phyloP scores from a whole-genome alignment of 495 filamentous ascomycete species.

The Acidiella bohemica region DNA sequence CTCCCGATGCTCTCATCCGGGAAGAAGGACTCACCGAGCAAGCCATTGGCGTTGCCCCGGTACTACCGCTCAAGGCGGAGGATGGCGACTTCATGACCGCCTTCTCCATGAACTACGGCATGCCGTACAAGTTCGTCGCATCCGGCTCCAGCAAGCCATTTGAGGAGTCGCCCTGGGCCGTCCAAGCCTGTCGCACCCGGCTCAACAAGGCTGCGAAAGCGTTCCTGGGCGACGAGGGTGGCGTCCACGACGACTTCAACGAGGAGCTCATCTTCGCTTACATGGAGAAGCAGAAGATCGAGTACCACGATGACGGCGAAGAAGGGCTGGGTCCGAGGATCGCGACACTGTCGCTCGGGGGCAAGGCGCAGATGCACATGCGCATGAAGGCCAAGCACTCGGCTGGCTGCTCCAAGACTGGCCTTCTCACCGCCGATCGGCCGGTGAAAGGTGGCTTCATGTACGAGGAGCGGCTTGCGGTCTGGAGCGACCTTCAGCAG shows the following conservation, averaged over 20 bases:
- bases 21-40: not conserved
- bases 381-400: constrained; percentile 50
- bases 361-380: constrained; percentile 51
- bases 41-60: not conserved
- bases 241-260: constrained; percentile 43
- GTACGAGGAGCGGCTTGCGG: constrained; percentile 26
- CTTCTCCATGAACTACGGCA: constrained; percentile 41
- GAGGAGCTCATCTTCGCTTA: constrained; percentile 67
- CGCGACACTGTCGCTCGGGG: constrained; percentile 61
- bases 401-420: constrained; percentile 28
- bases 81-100: constrained; percentile 17
- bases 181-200: constrained; percentile 45
- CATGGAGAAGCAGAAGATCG: constrained; percentile 40
- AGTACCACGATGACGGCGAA: constrained; percentile 86
- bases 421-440: constrained; percentile 16
- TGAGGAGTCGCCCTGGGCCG: constrained; percentile 38
- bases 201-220: constrained; percentile 45
- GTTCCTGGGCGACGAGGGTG: constrained; percentile 22
- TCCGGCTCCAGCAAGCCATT: constrained; percentile 51
- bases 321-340: constrained; percentile 58
- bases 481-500: constrained; percentile 10
- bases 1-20: no score
- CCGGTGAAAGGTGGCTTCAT: constrained; percentile 30
- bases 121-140: constrained; percentile 72
- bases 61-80: not conserved